These are phyloP conservation scores for Ustilago shanxiensis DNA, from an alignment of 1,284 basidiomycete species.

Conservation along the genomic window DNA sequence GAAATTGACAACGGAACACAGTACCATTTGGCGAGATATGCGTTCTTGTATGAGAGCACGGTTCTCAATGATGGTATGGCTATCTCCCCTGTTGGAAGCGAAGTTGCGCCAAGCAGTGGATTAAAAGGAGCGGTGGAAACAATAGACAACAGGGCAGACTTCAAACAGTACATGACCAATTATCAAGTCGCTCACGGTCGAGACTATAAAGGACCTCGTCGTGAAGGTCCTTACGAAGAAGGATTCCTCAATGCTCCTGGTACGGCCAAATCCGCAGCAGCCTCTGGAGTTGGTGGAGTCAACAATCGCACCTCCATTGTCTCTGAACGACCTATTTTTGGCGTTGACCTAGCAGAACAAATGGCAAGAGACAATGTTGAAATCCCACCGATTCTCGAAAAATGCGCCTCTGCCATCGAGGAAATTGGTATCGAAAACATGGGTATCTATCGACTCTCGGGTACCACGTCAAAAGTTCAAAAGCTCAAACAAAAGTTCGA, in stretches of 20 bases:
- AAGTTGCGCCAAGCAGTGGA: conserved; percentile 72
- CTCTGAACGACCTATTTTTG: conserved; percentile 76
- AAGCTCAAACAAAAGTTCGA: conserved; percentile 87
- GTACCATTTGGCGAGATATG: conserved; percentile 94
- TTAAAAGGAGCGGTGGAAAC: conserved; percentile 87
- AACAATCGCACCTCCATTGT: conserved; percentile 61
- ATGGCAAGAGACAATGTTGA: conserved; percentile 89
- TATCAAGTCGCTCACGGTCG: conserved; percentile 85
- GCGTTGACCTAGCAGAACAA: conserved; percentile 90
- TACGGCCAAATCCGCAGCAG: conserved; percentile 5
- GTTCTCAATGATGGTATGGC: conserved; percentile 88
- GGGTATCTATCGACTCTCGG: conserved; percentile 94
- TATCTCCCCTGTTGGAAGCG: conserved; percentile 77
- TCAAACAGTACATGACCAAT: conserved; percentile 96
- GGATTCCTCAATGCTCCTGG: conserved; percentile 60
- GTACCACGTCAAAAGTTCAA: conserved; percentile 88
- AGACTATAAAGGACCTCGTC: conserved; percentile 71
- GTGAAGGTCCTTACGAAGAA: conserved; percentile 71
- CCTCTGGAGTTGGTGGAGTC: neutral
- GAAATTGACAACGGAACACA: conserved; percentile 97
- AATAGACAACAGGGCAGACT: conserved; percentile 94
- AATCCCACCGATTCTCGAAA: conserved; percentile 86
- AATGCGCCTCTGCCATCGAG: conserved; percentile 93
- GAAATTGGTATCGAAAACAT: conserved; percentile 78
- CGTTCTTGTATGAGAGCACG: conserved; percentile 91